Percentiles rank a stretch among this genome's conserved stretches.
phyloP scores from a whole-genome alignment of 1,139 yeast genomes.

The Geotrichum aggregatum region DNA sequence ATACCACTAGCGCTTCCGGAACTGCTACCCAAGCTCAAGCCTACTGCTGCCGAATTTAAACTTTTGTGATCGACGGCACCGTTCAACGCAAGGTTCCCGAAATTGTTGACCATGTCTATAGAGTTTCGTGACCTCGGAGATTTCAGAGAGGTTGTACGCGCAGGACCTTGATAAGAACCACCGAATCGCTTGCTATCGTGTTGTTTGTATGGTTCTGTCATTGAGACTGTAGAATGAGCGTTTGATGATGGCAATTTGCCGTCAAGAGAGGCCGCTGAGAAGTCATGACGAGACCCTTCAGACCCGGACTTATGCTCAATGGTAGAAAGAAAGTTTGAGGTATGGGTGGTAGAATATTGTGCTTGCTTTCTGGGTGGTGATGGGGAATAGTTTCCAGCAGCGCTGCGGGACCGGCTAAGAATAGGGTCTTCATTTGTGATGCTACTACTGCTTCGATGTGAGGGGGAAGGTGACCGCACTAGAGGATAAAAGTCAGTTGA shows the following conservation, averaged over 20 bases:
- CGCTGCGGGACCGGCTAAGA: not conserved
- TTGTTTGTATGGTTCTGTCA: not conserved
- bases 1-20: too few species aligned
- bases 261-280: too few species aligned
- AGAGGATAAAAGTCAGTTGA: not conserved
- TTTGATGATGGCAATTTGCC: too few species aligned
- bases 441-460: too few species aligned
- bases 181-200: not conserved
- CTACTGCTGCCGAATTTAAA: not conserved
- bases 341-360: too few species aligned
- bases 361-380: not conserved
- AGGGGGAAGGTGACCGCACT: not conserved
- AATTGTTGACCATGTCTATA: not conserved
- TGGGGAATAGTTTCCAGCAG: conserved; percentile 1
- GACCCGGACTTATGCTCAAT: too few species aligned
- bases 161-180: not conserved
- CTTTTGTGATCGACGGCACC: not conserved
- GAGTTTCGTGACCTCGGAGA: conserved; percentile 1
- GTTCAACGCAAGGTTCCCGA: too few species aligned
- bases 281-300: too few species aligned
- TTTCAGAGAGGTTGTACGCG: not conserved
- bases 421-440: too few species aligned
- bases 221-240: too few species aligned
- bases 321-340: too few species aligned
- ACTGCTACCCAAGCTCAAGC: too few species aligned